A percentile compares a stretch with the other conserved stretches of the same genome.
Conservation (phyloP, 2,329 filamentous ascomycete species). For the Phialemoniopsis sp. region DNA sequence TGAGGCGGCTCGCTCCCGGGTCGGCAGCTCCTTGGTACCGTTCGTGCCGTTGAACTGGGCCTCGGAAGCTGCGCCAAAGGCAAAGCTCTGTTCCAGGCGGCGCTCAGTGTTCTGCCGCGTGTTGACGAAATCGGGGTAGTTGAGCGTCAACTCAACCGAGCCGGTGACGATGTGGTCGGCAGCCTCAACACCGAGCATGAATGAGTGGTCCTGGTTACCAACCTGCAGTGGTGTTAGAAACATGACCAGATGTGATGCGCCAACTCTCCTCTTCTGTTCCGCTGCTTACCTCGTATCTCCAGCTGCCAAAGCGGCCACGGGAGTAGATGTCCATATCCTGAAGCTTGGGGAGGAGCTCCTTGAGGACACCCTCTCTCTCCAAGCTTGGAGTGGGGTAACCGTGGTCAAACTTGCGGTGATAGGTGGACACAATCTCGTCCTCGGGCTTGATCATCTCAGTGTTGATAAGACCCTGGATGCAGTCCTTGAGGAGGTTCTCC, state of each 20-base stretch:
- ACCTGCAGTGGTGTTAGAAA: constrained; percentile 24
- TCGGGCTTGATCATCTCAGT: constrained; percentile 89
- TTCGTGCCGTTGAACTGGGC: constrained; percentile 24
- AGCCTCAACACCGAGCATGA: constrained; percentile 95
- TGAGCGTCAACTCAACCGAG: constrained; percentile 85
- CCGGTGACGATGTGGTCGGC: constrained; percentile 87
- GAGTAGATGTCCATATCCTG: constrained; percentile 90
- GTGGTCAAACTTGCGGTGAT: constrained; percentile 97
- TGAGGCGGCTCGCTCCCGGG: constrained; percentile 25
- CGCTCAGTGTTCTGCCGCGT: constrained; percentile 64
- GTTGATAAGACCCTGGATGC: constrained; percentile 95
- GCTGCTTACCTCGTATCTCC: constrained; percentile 78
- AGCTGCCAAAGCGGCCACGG: constrained; percentile 94
- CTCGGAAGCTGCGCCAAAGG: constrained; percentile 26
- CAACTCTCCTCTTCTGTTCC: not conserved
- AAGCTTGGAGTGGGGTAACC: constrained; percentile 94
- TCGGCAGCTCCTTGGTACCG: constrained; percentile 29
- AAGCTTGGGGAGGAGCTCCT: constrained; percentile 87
- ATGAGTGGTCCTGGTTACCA: constrained; percentile 95
- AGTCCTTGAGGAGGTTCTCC: constrained; percentile 80
- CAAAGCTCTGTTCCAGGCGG: constrained; percentile 48
- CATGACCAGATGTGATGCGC: not conserved
- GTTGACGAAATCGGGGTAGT: constrained; percentile 97
- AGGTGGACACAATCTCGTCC: constrained; percentile 96
- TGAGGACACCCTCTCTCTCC: constrained; percentile 92